Evolutionary conservation across 1,284 basidiomycete species (phyloP).

Genomic region (Rhodotorula sp.): DNA sequence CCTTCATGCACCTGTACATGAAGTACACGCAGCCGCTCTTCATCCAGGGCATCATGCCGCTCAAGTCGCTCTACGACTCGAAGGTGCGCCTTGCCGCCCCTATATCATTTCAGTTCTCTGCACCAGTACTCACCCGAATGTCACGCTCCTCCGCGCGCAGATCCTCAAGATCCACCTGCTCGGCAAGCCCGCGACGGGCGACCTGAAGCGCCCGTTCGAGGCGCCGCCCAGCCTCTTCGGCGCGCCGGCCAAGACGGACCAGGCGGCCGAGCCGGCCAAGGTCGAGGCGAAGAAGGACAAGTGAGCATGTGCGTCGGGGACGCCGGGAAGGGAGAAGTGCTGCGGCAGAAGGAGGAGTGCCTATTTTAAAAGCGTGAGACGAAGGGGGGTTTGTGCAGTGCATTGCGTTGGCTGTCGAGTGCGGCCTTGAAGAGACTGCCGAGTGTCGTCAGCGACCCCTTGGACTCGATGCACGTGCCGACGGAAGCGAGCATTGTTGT

Average conservation of each 20-base stretch:
- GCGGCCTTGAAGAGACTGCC: too few species aligned
- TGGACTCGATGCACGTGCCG: too few species aligned
- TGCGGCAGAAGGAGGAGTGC: neutral
- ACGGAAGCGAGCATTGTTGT: too few species aligned
- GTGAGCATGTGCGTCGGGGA: slow-evolving; percentile 46
- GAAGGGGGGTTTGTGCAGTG: neutral
- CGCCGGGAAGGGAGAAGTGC: neutral
- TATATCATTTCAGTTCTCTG: neutral
- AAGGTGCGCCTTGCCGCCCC: slow-evolving; percentile 56
- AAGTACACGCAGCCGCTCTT: slow-evolving; percentile 88
- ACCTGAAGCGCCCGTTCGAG: slow-evolving; percentile 90
- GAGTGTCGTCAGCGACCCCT: too few species aligned
- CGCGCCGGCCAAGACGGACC: slow-evolving; percentile 76
- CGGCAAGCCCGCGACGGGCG: slow-evolving; percentile 75
- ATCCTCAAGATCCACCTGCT: slow-evolving; percentile 72
- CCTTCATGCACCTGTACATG: slow-evolving; percentile 81
- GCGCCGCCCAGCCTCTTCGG: slow-evolving; percentile 68
- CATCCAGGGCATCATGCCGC: slow-evolving; percentile 83
- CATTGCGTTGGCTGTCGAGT: too few species aligned
- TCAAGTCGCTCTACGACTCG: slow-evolving; percentile 82
- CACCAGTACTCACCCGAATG: neutral
- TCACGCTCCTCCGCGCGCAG: slow-evolving; percentile 3
- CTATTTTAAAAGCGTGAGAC: neutral
- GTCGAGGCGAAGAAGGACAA: slow-evolving; percentile 71
- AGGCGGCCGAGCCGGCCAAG: slow-evolving; percentile 61